These are phyloP conservation scores for Hyaloscypha variabilis DNA, from an alignment of 495 filamentous ascomycete species.

Conservation along the genomic window DNA sequence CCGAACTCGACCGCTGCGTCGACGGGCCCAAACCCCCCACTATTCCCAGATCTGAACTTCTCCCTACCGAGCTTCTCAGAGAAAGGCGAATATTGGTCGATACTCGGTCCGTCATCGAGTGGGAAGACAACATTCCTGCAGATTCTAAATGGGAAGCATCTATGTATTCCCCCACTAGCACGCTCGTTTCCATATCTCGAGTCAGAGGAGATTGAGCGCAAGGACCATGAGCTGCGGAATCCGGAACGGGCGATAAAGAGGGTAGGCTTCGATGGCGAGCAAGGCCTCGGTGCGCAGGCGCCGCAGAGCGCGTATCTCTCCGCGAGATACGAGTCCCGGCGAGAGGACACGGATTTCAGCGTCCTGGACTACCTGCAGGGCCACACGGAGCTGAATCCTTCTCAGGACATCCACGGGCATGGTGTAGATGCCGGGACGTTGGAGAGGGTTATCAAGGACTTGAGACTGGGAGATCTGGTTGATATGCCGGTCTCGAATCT, in stretches of 20 bases:
- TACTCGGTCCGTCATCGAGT: slow-evolving; percentile 71
- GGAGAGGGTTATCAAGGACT: slow-evolving; percentile 61
- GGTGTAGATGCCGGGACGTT: slow-evolving; percentile 50
- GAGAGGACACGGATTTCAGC: slow-evolving; percentile 86
- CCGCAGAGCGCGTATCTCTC: slow-evolving; percentile 78
- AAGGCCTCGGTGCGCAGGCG: slow-evolving; percentile 37
- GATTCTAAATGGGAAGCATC: slow-evolving; percentile 70
- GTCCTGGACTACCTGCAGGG: slow-evolving; percentile 77
- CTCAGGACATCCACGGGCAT: slow-evolving; percentile 48
- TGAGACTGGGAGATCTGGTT: slow-evolving; percentile 66
- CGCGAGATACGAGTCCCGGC: slow-evolving; percentile 86
- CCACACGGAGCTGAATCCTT: slow-evolving; percentile 73
- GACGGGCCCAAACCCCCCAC: slow-evolving; percentile 53
- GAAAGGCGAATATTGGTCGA: slow-evolving; percentile 65
- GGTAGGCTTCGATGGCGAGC: slow-evolving; percentile 77
- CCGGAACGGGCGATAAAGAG: slow-evolving; percentile 73
- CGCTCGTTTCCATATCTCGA: slow-evolving; percentile 77
- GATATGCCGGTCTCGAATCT: slow-evolving; percentile 83
- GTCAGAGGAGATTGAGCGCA: slow-evolving; percentile 57
- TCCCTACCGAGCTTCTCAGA: slow-evolving; percentile 54
- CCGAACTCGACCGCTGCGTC: slow-evolving; percentile 48
- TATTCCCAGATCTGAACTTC: slow-evolving; percentile 72
- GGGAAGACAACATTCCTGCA: slow-evolving; percentile 79
- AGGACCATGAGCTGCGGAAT: slow-evolving; percentile 55
- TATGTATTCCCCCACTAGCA: slow-evolving; percentile 71